Percentiles rank a stretch among this genome's conserved stretches.
Evolutionary conservation across 371 early-diverging fungal genomes (phyloP).

Genomic region (Basidiobolus meristosporus): DNA sequence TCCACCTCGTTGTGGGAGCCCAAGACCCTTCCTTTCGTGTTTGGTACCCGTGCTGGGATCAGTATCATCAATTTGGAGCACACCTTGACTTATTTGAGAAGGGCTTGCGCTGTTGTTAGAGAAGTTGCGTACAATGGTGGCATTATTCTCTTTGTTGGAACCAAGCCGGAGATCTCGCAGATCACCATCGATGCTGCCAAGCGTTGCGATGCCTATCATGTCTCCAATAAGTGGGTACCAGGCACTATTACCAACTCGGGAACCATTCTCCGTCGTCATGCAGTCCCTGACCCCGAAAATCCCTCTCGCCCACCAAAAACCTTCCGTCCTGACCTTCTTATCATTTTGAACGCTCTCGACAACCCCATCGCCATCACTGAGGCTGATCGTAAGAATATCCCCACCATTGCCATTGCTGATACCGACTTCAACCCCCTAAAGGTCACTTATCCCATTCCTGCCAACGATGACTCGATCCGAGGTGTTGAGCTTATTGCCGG

Average conservation of each 20-base stretch:
- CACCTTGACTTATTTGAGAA: slow-evolving; percentile 69
- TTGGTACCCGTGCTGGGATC: slow-evolving; percentile 79
- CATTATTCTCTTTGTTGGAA: slow-evolving; percentile 77
- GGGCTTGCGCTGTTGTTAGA: slow-evolving; percentile 57
- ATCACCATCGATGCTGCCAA: slow-evolving; percentile 68
- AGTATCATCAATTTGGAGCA: slow-evolving; percentile 90
- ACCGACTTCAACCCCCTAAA: slow-evolving; percentile 78
- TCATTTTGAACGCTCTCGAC: slow-evolving; percentile 71
- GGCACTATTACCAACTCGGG: slow-evolving; percentile 81
- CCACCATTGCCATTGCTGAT: slow-evolving; percentile 82
- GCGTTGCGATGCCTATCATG: slow-evolving; percentile 55
- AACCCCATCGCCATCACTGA: slow-evolving; percentile 66
- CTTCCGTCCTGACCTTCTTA: slow-evolving; percentile 74
- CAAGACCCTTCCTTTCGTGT: slow-evolving; percentile 67
- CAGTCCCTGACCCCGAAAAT: neutral
- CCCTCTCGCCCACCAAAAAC: neutral
- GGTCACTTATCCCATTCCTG: slow-evolving; percentile 92
- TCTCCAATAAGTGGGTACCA: slow-evolving; percentile 64
- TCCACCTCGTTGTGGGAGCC: slow-evolving; percentile 59
- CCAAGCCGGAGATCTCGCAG: slow-evolving; percentile 39
- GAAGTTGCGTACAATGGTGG: slow-evolving; percentile 67
- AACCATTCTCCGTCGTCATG: slow-evolving; percentile 27
- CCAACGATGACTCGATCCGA: slow-evolving; percentile 78
- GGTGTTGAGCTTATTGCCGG: slow-evolving; percentile 72
- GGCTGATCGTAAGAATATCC: slow-evolving; percentile 59